Conservation (phyloP, 2,329 filamentous ascomycete genomes). For the Teratosphaeria nubilosa region DNA sequence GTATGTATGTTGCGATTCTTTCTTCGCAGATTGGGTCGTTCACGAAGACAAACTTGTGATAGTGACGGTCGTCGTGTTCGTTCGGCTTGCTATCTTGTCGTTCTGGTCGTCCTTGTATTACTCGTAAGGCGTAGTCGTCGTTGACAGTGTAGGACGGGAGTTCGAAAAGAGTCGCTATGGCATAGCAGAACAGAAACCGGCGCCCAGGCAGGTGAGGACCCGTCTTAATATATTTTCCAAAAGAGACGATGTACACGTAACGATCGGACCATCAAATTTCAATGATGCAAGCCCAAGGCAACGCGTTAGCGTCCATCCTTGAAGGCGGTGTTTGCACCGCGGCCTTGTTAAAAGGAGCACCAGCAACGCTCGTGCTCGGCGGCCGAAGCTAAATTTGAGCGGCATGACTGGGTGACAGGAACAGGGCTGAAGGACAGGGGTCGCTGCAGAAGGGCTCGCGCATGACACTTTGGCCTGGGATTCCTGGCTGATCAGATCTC, state of each 20-base stretch:
- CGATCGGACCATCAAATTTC: not conserved
- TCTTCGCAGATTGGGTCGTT: not conserved
- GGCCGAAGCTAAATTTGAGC: not conserved
- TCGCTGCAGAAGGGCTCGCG: not conserved
- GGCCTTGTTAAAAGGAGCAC: not conserved
- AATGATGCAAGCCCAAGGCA: slow-evolving; percentile 1
- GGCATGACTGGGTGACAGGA: not conserved
- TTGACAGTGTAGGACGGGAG: not conserved
- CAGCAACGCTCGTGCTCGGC: not conserved
- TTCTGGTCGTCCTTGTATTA: not conserved
- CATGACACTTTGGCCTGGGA: not conserved
- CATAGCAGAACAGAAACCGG: not conserved
- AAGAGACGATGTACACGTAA: not conserved
- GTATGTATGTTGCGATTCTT: not conserved
- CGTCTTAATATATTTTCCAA: not conserved
- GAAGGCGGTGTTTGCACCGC: not conserved
- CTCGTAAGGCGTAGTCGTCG: not conserved
- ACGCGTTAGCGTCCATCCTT: not conserved
- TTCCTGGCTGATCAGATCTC: not conserved
- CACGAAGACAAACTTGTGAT: not conserved
- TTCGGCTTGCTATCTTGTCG: not conserved
- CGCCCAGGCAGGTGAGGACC: not conserved
- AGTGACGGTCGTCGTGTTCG: not conserved
- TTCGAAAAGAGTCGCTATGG: not conserved
- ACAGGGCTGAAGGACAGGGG: not conserved